A percentile compares a stretch with the other conserved stretches of the same genome.
Evolutionary conservation across 2,329 filamentous ascomycete genomes (phyloP).

Genomic region (Corinectria fuckeliana): DNA sequence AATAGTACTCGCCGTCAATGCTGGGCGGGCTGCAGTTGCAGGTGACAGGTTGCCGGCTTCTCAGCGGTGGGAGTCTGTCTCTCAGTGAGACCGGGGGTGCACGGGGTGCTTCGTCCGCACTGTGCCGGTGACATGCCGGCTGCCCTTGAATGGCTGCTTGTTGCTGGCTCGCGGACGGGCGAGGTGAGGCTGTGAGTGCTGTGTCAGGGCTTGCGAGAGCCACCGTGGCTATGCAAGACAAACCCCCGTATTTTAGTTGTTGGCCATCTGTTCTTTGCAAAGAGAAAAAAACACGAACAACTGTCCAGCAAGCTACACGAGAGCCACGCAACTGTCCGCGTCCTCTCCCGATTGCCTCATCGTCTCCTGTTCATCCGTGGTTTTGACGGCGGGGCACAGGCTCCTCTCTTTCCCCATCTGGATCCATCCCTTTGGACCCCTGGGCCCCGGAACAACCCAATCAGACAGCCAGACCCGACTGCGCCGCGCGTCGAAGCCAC

Average conservation of each 20-base stretch:
- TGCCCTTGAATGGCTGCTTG: background rate
- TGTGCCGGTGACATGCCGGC: background rate
- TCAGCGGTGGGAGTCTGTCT: background rate
- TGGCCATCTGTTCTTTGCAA: too few species aligned
- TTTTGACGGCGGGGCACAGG: background rate
- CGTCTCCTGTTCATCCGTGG: background rate
- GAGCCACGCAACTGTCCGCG: too few species aligned
- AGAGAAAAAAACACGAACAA: too few species aligned
- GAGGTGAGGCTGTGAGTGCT: background rate
- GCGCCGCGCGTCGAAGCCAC: background rate
- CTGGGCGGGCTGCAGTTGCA: background rate
- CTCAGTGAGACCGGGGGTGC: too few species aligned
- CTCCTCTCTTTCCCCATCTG: background rate
- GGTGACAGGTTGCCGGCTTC: background rate
- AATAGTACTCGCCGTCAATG: too few species aligned
- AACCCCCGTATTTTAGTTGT: too few species aligned
- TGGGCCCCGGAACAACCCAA: background rate
- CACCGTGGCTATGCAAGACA: background rate
- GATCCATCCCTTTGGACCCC: background rate
- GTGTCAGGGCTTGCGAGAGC: background rate
- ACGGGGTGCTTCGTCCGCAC: too few species aligned
- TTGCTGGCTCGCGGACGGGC: background rate
- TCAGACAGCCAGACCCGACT: background rate
- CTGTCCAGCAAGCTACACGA: too few species aligned
- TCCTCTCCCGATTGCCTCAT: too few species aligned